phyloP scores from a whole-genome alignment of 106 monocot genomes.

The Apostasia shenzhenica region DNA sequence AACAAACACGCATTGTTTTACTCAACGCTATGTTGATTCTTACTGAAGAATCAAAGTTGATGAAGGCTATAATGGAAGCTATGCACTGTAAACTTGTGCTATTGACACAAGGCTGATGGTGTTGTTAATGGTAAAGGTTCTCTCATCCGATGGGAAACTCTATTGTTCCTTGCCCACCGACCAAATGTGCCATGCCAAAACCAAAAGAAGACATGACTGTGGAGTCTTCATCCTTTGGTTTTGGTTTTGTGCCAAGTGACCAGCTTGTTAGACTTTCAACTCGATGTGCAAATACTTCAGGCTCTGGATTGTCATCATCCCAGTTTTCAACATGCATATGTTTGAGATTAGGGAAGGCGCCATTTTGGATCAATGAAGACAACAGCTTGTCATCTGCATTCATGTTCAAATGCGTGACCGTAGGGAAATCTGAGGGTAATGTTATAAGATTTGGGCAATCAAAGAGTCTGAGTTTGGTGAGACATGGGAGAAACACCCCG shows the following conservation, averaged over 20 bases:
- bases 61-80: too few species aligned
- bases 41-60: too few species aligned
- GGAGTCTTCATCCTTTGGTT: neutral
- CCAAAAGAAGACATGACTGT: neutral
- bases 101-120: too few species aligned
- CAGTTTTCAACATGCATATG: neutral
- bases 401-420: neutral
- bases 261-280: neutral
- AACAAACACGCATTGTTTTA: too few species aligned
- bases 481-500: conserved; percentile 8
- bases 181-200: neutral
- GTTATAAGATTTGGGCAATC: conserved; percentile 18
- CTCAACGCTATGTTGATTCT: too few species aligned
- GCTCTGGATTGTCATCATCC: neutral
- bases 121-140: neutral
- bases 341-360: conserved; percentile 12
- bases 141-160: neutral
- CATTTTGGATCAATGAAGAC: conserved; percentile 5
- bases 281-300: conserved; percentile 2
- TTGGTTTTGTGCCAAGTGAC: neutral
- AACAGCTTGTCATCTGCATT: conserved; percentile 15
- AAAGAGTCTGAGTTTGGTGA: conserved; percentile 2
- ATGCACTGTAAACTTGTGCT: too few species aligned
- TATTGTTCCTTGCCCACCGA: neutral
- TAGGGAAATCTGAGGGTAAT: conserved; percentile 13